Evolutionary conservation across 805 yeast species (phyloP), one percentile per base, ranked within the genome.

Genomic region (Blastobotrys parvus): DNA sequence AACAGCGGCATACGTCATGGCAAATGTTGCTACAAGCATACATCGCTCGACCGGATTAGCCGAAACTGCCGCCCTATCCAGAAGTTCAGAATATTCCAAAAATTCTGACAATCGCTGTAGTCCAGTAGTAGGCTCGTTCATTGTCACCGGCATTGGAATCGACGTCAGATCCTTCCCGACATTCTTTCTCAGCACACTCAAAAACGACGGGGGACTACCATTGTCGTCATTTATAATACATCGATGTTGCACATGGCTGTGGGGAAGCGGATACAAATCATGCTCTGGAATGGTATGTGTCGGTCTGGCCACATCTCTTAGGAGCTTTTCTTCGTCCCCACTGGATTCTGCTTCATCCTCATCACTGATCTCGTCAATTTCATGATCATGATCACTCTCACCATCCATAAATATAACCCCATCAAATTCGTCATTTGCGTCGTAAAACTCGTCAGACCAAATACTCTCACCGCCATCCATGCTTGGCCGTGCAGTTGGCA

Each of bases 131-230:
- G 98, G 98, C 62, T 92, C 98, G 64, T 92, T 92, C 43, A 88
- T 75, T 1, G 92, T 80, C 5, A 92, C 95, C 1, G 98, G 98
- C 89, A 90, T 88, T 0, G 95, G 80, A 36, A 89, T 74, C 1
- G 87, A 71, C 11, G 62, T 48, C 45, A 92, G 60, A 61, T 90
- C 97, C 57, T 89, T 90, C 17, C 97, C 97, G 8, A 90, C 92
- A 53, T 87, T 88, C 60, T 89, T 89, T 45, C 95, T 73, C 39
- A 92, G 70, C 53, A 88, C 77, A 1, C 86, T 74, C 43, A 90
- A 66, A 29, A 90, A 62, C 49, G 92, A 82, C 8, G 96, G 96
- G 2, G 97, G 97, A 7, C 10, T 7, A 11, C 29, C 29, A 25
- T 25, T 25, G 11, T 25, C 29, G 42, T 85, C 73, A n/a, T 48